Conservation (phyloP, 2,329 filamentous ascomycete genomes). For the Drechslera avenae region DNA sequence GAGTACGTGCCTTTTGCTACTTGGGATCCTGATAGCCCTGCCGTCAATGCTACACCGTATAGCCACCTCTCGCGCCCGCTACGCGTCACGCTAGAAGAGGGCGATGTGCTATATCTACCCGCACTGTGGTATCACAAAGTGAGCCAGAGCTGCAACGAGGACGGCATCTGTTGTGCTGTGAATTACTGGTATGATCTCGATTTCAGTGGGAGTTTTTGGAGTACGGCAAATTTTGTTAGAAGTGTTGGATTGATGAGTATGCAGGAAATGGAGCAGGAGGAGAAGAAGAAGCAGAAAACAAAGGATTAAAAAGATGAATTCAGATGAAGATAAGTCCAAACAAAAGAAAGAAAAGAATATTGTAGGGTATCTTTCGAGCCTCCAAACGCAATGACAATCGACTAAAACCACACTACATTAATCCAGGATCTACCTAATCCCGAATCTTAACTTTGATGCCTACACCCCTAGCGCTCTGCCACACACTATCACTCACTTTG, state of each 20-base stretch:
- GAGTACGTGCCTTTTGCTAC: slow-evolving; percentile 69
- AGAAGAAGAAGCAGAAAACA: too few species aligned
- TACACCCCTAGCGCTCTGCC: slow-evolving; percentile 66
- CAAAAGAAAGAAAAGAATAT: too few species aligned
- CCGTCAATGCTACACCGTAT: slow-evolving; percentile 56
- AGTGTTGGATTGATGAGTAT: slow-evolving; percentile 34
- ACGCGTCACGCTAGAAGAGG: slow-evolving; percentile 70
- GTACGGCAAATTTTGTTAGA: slow-evolving; percentile 60
- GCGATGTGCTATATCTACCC: slow-evolving; percentile 83
- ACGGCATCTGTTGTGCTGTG: slow-evolving; percentile 76
- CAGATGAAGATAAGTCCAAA: too few species aligned
- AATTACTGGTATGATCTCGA: slow-evolving; percentile 92
- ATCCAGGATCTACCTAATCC: too few species aligned
- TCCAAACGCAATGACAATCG: too few species aligned
- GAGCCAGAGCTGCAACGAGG: slow-evolving; percentile 68
- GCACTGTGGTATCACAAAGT: slow-evolving; percentile 86
- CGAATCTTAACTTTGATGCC: slow-evolving; percentile 48
- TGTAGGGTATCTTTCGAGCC: too few species aligned
- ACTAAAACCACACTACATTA: too few species aligned
- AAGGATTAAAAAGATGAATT: too few species aligned
- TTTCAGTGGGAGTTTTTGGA: slow-evolving; percentile 71
- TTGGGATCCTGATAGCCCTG: slow-evolving; percentile 73
- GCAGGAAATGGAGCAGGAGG: neutral
- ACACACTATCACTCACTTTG: slow-evolving; percentile 74
- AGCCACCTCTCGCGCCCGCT: slow-evolving; percentile 66